Conservation (phyloP, 768 basidiomycete genomes). For the Tricholomella constricta region DNA sequence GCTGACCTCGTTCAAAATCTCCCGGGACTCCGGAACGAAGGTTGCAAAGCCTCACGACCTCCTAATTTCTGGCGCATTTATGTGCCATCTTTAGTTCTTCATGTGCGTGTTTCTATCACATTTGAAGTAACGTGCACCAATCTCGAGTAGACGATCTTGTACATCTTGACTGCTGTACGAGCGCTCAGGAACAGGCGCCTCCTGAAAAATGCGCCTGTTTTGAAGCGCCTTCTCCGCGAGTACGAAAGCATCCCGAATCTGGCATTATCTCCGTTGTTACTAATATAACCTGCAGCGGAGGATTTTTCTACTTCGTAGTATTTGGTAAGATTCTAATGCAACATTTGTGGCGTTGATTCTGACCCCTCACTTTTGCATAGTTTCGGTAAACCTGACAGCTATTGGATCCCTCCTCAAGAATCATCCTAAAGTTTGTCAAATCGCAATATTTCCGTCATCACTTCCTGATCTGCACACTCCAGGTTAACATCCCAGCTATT, state of each 20-base stretch:
- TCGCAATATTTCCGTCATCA: not conserved
- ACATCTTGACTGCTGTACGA: constrained; percentile 35
- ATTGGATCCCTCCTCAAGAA: constrained; percentile 35
- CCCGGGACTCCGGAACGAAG: constrained; percentile 18
- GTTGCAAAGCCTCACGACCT: constrained; percentile 36
- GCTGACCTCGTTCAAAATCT: not conserved
- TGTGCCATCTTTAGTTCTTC: constrained; percentile 38
- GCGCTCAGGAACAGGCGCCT: constrained; percentile 34
- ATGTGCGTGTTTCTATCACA: constrained; percentile 25
- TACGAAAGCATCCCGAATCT: constrained; percentile 18
- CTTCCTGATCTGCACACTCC: not conserved
- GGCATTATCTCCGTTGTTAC: not conserved
- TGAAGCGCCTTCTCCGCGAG: constrained; percentile 42
- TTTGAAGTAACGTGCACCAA: not conserved
- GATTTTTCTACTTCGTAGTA: constrained; percentile 43
- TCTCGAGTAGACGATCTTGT: constrained; percentile 32
- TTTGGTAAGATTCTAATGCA: constrained; percentile 35
- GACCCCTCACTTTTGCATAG: constrained; percentile 14
- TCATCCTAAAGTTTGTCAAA: constrained; percentile 27
- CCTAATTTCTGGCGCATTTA: constrained; percentile 35
- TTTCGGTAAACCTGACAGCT: constrained; percentile 32
- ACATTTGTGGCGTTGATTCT: no score
- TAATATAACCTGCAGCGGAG: constrained; percentile 29
- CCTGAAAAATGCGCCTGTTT: constrained; percentile 31
- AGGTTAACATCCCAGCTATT: constrained; percentile 41